Percentiles rank a stretch among this genome's conserved stretches.
These are phyloP conservation scores for Echria macrotheca DNA, from an alignment of 495 filamentous ascomycete species.

Conservation along the genomic window DNA sequence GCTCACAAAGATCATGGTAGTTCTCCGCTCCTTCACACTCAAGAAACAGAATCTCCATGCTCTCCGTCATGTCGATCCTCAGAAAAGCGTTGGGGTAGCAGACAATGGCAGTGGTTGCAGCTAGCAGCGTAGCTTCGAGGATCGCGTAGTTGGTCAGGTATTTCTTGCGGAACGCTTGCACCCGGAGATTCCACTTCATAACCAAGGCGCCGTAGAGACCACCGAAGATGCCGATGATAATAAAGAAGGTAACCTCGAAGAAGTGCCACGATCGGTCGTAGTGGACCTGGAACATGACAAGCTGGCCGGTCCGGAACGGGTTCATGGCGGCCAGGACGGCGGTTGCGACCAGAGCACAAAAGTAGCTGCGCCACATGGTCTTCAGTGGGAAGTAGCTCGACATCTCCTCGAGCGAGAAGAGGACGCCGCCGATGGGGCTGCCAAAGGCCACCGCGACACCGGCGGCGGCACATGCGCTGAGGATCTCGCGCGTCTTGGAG, in stretches of 20 bases:
- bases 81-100: slow-evolving; percentile 97
- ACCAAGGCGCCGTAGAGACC: slow-evolving; percentile 95
- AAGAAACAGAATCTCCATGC: slow-evolving; percentile 94
- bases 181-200: slow-evolving; percentile 95
- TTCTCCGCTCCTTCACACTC: slow-evolving; percentile 93
- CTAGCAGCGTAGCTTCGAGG: slow-evolving; percentile 80
- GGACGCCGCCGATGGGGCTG: slow-evolving; percentile 91
- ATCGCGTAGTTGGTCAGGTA: slow-evolving; percentile 82
- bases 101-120: slow-evolving; percentile 75
- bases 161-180: slow-evolving; percentile 90
- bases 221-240: slow-evolving; percentile 86
- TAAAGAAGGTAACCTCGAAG: slow-evolving; percentile 91
- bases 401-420: slow-evolving; percentile 98
- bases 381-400: slow-evolving; percentile 97
- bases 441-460: slow-evolving; percentile 97
- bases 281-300: slow-evolving; percentile 98
- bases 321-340: slow-evolving; percentile 94
- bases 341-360: slow-evolving; percentile 94
- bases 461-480: slow-evolving; percentile 90
- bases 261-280: slow-evolving; percentile 98
- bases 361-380: slow-evolving; percentile 97
- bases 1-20: slow-evolving; percentile 86
- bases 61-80: slow-evolving; percentile 97
- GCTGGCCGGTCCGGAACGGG: slow-evolving; percentile 93
- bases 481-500: slow-evolving; percentile 89